phyloP scores from a whole-genome alignment of 2,329 filamentous ascomycete species.

The Xylariaceae sp. region DNA sequence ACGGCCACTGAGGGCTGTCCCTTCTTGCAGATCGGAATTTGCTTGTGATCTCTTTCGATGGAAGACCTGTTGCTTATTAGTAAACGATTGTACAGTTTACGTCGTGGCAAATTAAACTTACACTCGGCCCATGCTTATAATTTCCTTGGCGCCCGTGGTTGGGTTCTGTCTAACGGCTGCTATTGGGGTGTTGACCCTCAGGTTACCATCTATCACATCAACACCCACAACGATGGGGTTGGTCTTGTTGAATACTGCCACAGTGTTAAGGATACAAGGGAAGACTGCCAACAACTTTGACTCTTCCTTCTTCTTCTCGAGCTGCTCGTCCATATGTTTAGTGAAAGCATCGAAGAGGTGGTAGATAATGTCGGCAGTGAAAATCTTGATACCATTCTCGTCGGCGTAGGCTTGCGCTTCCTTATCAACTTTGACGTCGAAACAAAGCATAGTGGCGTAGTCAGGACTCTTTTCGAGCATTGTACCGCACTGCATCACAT shows the following conservation, averaged over 20 bases:
- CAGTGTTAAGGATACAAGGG: slow-evolving; percentile 87
- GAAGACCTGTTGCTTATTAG: slow-evolving; percentile 68
- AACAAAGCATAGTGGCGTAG: slow-evolving; percentile 98
- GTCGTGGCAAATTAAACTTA: slow-evolving; percentile 57
- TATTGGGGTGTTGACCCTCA: slow-evolving; percentile 88
- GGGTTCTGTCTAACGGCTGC: slow-evolving; percentile 84
- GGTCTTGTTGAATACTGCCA: slow-evolving; percentile 99
- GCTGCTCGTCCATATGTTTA: slow-evolving; percentile 86
- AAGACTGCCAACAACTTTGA: slow-evolving; percentile 95
- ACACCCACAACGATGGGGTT: slow-evolving; percentile 93
- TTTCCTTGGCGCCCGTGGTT: slow-evolving; percentile 80
- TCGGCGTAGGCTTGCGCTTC: slow-evolving; percentile 91
- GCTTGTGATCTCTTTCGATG: slow-evolving; percentile 98
- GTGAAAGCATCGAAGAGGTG: slow-evolving; percentile 97
- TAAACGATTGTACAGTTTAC: not conserved
- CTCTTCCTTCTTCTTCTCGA: slow-evolving; percentile 94
- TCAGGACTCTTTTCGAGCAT: slow-evolving; percentile 97
- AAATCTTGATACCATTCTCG: slow-evolving; percentile 94
- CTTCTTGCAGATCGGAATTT: slow-evolving; percentile 89
- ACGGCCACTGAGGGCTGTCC: slow-evolving; percentile 96
- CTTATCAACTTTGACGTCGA: slow-evolving; percentile 99
- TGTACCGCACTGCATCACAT: slow-evolving; percentile 92
- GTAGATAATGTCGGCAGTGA: slow-evolving; percentile 98
- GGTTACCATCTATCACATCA: slow-evolving; percentile 88
- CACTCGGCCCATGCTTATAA: slow-evolving; percentile 89